These are phyloP conservation scores for Vitis rupestris DNA, from an alignment of 164 flowering plant species.

Conservation along the genomic window DNA sequence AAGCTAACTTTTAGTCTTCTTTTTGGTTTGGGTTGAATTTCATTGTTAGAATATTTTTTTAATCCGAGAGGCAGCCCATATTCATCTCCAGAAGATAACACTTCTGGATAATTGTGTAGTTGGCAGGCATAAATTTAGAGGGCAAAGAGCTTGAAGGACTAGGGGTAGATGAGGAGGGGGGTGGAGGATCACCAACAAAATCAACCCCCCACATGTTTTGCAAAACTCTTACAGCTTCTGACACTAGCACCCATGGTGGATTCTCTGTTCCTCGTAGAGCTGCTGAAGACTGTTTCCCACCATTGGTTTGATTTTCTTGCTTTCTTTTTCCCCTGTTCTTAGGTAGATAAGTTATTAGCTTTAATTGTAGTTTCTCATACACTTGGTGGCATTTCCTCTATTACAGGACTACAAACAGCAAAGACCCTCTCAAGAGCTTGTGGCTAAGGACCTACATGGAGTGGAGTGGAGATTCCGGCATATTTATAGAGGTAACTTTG, in stretches of 20 bases:
- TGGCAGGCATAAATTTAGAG: slow-evolving; percentile 34
- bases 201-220: slow-evolving; percentile 97
- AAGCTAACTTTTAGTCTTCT: not conserved
- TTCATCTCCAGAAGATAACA: slow-evolving; percentile 3
- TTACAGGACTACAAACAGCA: slow-evolving; percentile 81
- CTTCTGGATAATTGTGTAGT: slow-evolving; percentile 30
- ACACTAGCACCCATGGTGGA: slow-evolving; percentile 98
- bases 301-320: slow-evolving; percentile 48
- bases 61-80: not conserved
- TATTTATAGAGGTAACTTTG: slow-evolving; percentile 76
- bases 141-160: slow-evolving; percentile 47
- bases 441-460: slow-evolving; percentile 91
- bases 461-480: slow-evolving; percentile 96
- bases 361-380: not conserved
- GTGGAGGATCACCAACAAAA: slow-evolving; percentile 46
- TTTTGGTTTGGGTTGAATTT: slow-evolving; percentile 2
- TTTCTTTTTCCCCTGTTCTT: not conserved
- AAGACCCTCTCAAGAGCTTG: slow-evolving; percentile 94
- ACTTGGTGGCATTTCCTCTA: slow-evolving; percentile 3
- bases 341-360: not conserved
- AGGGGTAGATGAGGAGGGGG: slow-evolving; percentile 53
- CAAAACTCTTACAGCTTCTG: slow-evolving; percentile 95
- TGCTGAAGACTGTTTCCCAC: slow-evolving; percentile 97
- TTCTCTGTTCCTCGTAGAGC: slow-evolving; percentile 98
- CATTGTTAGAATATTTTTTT: not conserved